These are phyloP conservation scores for Neurospora sp. DNA, from an alignment of 495 filamentous ascomycete species.

Conservation along the genomic window DNA sequence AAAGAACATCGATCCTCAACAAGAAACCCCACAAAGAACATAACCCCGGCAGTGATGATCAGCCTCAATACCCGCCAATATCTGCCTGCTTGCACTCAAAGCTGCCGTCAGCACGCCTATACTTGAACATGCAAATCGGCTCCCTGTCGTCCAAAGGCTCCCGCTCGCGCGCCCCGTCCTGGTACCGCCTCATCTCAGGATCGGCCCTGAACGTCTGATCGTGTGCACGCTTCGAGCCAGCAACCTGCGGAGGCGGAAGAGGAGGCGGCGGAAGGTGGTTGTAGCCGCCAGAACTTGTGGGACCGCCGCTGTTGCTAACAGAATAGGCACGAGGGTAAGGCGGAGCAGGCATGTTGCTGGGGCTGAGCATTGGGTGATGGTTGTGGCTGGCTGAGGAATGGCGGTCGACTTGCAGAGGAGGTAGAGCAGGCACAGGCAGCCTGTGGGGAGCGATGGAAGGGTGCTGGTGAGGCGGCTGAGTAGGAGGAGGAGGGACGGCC, in stretches of 20 bases:
- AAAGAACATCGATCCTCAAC: not conserved
- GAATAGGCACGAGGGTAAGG: not conserved
- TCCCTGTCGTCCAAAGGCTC: slow-evolving; percentile 10
- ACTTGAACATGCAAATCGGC: not conserved
- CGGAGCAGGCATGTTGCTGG: not conserved
- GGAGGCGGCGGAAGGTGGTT: slow-evolving; percentile 3
- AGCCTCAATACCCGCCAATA: not conserved
- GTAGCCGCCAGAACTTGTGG: slow-evolving; percentile 7
- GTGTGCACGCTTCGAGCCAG: slow-evolving; percentile 22
- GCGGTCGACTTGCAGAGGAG: slow-evolving; percentile 13
- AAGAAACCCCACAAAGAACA: not conserved
- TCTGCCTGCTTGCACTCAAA: not conserved
- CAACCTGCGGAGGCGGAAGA: slow-evolving; percentile 8
- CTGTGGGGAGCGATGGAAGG: slow-evolving; percentile 1
- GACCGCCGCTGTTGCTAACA: slow-evolving; percentile 3
- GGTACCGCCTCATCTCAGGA: slow-evolving; percentile 8
- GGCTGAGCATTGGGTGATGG: slow-evolving; percentile 8
- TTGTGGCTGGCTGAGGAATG: not conserved
- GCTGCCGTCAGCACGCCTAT: slow-evolving; percentile 15
- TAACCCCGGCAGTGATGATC: not conserved
- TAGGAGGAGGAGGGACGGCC: slow-evolving; percentile 10
- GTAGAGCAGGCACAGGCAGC: slow-evolving; percentile 1
- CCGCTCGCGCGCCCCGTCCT: slow-evolving; percentile 20
- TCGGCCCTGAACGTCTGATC: slow-evolving; percentile 16
- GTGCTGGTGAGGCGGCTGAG: slow-evolving; percentile 1